A percentile compares a stretch with the other conserved stretches of the same genome.
Conservation (phyloP, 768 basidiomycete genomes). For the Cubamyces lactineus region DNA sequence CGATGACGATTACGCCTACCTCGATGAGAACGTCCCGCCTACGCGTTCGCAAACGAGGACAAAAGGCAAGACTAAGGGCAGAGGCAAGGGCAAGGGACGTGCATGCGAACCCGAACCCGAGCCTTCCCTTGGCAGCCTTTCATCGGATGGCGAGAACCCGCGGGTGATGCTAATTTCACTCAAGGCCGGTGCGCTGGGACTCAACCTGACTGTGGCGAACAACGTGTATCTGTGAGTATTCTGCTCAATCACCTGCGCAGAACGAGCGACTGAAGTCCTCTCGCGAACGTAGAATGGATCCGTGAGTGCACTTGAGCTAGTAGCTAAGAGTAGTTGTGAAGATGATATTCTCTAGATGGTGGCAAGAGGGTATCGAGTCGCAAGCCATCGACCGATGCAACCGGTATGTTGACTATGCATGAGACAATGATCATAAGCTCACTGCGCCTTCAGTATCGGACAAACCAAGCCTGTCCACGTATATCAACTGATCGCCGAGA, state of each 20-base stretch:
- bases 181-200: constrained; percentile 80
- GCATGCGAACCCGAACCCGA: constrained; percentile 32
- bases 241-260: background rate
- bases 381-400: constrained; percentile 85
- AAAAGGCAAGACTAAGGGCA: constrained; percentile 21
- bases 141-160: constrained; percentile 53
- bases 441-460: constrained; percentile 55
- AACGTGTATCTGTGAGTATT: constrained; percentile 75
- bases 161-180: constrained; percentile 86
- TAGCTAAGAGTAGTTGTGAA: background rate
- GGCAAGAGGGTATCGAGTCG: constrained; percentile 87
- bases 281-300: constrained; percentile 66
- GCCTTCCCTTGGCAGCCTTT: background rate
- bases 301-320: constrained; percentile 54
- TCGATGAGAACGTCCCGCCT: constrained; percentile 39
- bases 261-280: background rate
- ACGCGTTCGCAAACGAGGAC: constrained; percentile 17
- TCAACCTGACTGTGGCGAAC: constrained; percentile 89
- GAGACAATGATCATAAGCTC: background rate
- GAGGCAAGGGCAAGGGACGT: constrained; percentile 37
- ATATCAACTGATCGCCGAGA: constrained; percentile 87
- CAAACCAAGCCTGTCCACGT: constrained; percentile 84
- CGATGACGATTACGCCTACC: constrained; percentile 42
- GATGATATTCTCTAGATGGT: constrained; percentile 59
- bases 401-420: constrained; percentile 41